Evolutionary conservation across 2,329 filamentous ascomycete genomes (phyloP), one percentile per base, ranked within the genome.

Genomic region (Moelleriella libera): DNA sequence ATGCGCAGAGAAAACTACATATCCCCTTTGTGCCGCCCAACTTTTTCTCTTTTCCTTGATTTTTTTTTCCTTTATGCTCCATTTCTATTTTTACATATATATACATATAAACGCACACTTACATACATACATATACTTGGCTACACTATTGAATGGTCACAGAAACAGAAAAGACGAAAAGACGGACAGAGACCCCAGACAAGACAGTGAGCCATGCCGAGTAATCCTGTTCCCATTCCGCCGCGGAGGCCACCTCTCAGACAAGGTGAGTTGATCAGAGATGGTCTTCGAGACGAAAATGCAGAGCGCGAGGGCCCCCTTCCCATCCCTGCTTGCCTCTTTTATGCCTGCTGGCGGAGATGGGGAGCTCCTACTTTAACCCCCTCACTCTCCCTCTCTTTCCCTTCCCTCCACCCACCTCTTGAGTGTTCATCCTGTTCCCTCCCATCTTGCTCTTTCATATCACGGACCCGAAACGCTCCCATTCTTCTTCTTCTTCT

Each of bases 171-270:
- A 7, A 7, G 40, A 41, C 40, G 34, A 39, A 8, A 12, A 39
- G 21, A 21, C 21, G 21, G 8, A 39, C 34, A 39, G 8, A 39
- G 34, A 39, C 34, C 8, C 8, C 12, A 41, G 7, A 7, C 7
- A 4, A 41, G n/a, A 41, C 11, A 14, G 10, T 7, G 10, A 41
- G n/a, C 9, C 40, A 48, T 48, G 47, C 47, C 47, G 14, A 48
- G 47, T 32, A 44, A 21, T 21, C 48, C 48, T n/a, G 48, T 49
- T 40, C 44, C 48, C 5, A 49, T 49, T 32, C 48, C 48, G 8
- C 28, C 32, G 9, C 44, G 40, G 7, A 47, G 45, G n/a, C 31
- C 37, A 39, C 11, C 14, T 21, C 9, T 32, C 42, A 43, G 41
- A 30, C 34, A 49, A 29, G 45, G 48, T 47, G 34, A 32, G 48